Conservation (phyloP, 176 grass and related monocot genomes). For the Lolium multiflorum region DNA sequence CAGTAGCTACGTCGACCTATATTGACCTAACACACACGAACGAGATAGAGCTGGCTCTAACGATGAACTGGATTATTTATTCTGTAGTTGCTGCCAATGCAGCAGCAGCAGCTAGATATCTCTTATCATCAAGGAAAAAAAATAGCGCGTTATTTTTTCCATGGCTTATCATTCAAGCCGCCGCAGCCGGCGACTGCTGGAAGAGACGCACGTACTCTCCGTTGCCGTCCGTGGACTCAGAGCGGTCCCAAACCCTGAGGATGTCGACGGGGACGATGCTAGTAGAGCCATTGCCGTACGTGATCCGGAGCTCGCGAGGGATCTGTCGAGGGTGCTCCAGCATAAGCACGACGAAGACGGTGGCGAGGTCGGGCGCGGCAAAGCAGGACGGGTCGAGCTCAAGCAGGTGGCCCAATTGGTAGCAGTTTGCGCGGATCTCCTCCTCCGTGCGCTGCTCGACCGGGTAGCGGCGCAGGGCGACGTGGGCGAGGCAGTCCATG, state of each 20-base stretch:
- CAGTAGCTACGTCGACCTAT: too few species aligned
- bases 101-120: too few species aligned
- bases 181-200: background rate
- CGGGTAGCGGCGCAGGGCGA: constrained; percentile 18
- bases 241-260: background rate
- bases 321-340: background rate
- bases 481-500: background rate
- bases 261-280: background rate
- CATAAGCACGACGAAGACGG: background rate
- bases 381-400: constrained; percentile 18
- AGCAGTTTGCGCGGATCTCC: background rate
- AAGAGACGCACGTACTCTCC: background rate
- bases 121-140: too few species aligned
- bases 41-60: too few species aligned
- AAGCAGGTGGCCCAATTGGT: background rate
- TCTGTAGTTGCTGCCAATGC: too few species aligned
- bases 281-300: background rate
- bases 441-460: background rate
- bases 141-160: too few species aligned
- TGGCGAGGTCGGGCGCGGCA: background rate
- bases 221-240: background rate
- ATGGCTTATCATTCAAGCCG: background rate
- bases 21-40: too few species aligned
- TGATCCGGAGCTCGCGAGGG: background rate
- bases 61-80: too few species aligned